Evolutionary conservation across 305 asterid species (phyloP).

Genomic region (Caryopteris hybrid): DNA sequence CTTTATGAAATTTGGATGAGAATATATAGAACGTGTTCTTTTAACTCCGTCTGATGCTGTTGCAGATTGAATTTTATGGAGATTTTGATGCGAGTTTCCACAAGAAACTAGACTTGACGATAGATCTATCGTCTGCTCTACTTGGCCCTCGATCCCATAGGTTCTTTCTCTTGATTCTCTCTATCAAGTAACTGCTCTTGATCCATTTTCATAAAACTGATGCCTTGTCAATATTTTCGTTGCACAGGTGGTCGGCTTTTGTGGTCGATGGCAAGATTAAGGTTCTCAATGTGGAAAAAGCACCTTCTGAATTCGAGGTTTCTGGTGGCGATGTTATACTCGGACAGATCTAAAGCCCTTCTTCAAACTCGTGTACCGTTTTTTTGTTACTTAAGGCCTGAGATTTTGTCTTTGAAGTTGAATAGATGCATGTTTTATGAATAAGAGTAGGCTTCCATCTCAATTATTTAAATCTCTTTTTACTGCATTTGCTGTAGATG

Average conservation of each 20-base stretch:
- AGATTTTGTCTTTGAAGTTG: not conserved
- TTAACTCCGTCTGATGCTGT: not conserved
- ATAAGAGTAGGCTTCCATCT: constrained; percentile 5
- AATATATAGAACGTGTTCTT: not conserved
- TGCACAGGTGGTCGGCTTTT: constrained; percentile 84
- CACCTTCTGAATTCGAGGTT: constrained; percentile 77
- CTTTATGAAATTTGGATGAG: not conserved
- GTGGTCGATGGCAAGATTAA: constrained; percentile 78
- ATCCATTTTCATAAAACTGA: not conserved
- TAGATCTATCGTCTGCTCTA: constrained; percentile 76
- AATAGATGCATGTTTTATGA: not conserved
- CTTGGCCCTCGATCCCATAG: constrained; percentile 91
- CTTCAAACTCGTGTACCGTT: not conserved
- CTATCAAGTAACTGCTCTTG: not conserved
- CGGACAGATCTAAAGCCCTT: constrained; percentile 48
- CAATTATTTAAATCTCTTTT: not conserved
- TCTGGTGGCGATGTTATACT: constrained; percentile 84
- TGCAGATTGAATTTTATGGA: constrained; percentile 91
- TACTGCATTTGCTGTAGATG: not conserved
- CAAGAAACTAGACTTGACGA: constrained; percentile 68
- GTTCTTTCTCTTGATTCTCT: constrained; percentile 26
- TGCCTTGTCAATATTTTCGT: not conserved
- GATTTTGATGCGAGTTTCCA: constrained; percentile 96
- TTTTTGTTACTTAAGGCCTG: not conserved
- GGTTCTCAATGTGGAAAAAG: constrained; percentile 72